Evolutionary conservation across 2,329 filamentous ascomycete genomes (phyloP).

Genomic region (Colletotrichum sp.): DNA sequence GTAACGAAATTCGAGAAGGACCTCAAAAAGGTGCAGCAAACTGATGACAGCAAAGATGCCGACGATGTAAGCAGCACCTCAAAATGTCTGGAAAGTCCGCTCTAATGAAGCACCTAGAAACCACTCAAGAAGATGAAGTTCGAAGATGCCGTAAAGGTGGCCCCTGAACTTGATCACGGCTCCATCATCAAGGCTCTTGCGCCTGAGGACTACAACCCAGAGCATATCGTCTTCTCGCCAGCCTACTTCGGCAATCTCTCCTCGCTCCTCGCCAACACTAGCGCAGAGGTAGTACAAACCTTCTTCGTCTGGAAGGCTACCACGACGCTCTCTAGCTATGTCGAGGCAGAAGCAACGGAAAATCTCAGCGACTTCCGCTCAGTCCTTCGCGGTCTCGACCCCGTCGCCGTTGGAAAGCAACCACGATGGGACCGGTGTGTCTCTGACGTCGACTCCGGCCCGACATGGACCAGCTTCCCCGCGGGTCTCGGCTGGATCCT

Average conservation of each 20-base stretch:
- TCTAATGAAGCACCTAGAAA: not conserved
- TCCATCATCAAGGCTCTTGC: slow-evolving; percentile 56
- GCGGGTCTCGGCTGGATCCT: slow-evolving; percentile 69
- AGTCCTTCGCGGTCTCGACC: not conserved
- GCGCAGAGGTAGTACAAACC: slow-evolving; percentile 59
- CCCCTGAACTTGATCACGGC: slow-evolving; percentile 61
- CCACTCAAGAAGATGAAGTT: slow-evolving; percentile 35
- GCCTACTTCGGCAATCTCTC: slow-evolving; percentile 65
- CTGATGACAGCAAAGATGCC: slow-evolving; percentile 32
- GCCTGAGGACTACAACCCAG: slow-evolving; percentile 42
- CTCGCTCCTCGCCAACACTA: slow-evolving; percentile 55
- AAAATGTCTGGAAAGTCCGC: not conserved
- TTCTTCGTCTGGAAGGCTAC: slow-evolving; percentile 71
- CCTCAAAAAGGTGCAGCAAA: not conserved
- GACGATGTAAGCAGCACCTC: slow-evolving; percentile 40
- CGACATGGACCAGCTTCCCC: not conserved
- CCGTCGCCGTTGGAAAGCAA: slow-evolving; percentile 39
- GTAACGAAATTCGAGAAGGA: slow-evolving; percentile 6
- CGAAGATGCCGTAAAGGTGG: slow-evolving; percentile 56
- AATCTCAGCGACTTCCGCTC: slow-evolving; percentile 58
- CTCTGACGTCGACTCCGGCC: slow-evolving; percentile 50
- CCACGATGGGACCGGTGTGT: slow-evolving; percentile 73
- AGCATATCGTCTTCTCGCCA: slow-evolving; percentile 52
- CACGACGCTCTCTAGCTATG: slow-evolving; percentile 50
- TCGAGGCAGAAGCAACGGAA: slow-evolving; percentile 64